Base-by-base conservation (phyloP, 202 grass and related monocot species). In the Cymbopogon flexuosus region DNA sequence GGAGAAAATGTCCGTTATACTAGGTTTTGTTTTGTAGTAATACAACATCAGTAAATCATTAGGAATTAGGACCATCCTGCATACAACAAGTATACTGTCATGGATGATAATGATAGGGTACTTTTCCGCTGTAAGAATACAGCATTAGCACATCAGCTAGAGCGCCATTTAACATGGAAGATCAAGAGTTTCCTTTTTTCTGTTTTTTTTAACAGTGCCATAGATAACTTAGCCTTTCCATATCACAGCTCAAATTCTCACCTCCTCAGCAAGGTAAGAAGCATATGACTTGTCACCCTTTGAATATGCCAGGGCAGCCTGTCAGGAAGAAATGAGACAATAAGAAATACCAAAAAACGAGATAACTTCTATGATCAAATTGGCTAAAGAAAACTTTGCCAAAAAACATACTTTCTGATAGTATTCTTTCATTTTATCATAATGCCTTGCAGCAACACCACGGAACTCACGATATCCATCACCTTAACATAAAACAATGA, bases 301-400 rank as follows among this genome's bases (percentile, higher is more conserved):
- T 18, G 92, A 91, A 84, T 95, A 98, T 69, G 88, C 96, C 15
- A 79, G 1, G 33, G 90, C 88, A 83, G 96, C 96, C 96, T 98
- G 84, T 39, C 78, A 62, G 63, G 49, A 46, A 87, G 6, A 84
- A 83, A 72, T 43, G 21, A 64, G 0, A 52, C 34, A 60, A 56
- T 81, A 70, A 79, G 78, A 85, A 68, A 84, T 49, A 42, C 6
- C 2, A 58, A 45, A 43, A 43, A 69, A 56, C 29, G 29, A 58
- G 33, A 14, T 1, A 57, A 27, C 1, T 8, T 63, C 30, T n/a
- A 15, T n/a, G 39, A 61, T 47, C 31, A 46, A 80, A 76, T 62
- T 65, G 22, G 31, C 52, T 39, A 21, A 68, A 84, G 51, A 47
- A 70, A 73, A 70, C 3, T 21, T 8, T 0, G 29, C 10, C 5